phyloP scores from a whole-genome alignment of 1,284 basidiomycete species.

The Rhodotorula sp. region DNA sequence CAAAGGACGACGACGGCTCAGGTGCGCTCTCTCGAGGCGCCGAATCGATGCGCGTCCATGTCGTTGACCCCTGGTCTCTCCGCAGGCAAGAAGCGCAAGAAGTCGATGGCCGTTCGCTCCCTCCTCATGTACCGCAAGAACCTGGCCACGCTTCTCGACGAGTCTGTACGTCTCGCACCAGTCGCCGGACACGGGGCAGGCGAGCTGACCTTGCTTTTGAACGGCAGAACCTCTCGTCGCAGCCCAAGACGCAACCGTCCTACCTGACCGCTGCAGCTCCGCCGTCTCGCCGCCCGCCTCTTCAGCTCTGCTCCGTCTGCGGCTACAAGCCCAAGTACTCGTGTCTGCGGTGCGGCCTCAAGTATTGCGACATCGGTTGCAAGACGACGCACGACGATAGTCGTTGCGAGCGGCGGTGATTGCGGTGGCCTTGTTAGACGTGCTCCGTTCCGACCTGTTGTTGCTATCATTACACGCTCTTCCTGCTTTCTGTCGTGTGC shows the following conservation, averaged over 20 bases:
- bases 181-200: background rate
- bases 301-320: slow-evolving; percentile 65
- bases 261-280: slow-evolving; percentile 63
- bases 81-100: slow-evolving; percentile 56
- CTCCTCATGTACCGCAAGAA: slow-evolving; percentile 77
- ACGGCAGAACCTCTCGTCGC: slow-evolving; percentile 61
- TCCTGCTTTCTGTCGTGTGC: no score
- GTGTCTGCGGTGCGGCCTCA: slow-evolving; percentile 62
- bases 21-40: slow-evolving; percentile 61
- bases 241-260: slow-evolving; percentile 59
- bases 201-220: slow-evolving; percentile 2
- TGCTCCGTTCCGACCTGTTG: background rate
- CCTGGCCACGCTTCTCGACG: slow-evolving; percentile 68
- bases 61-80: background rate
- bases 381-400: slow-evolving; percentile 63
- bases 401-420: slow-evolving; percentile 56
- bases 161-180: slow-evolving; percentile 61
- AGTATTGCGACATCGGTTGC: slow-evolving; percentile 63
- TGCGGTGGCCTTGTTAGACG: background rate
- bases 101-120: slow-evolving; percentile 72
- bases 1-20: slow-evolving; percentile 54
- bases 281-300: slow-evolving; percentile 57
- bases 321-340: slow-evolving; percentile 68
- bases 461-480: background rate
- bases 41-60: slow-evolving; percentile 41